These are phyloP conservation scores for Vaccinium macrocarpon DNA, from an alignment of 148 eudicot species.

Conservation along the genomic window DNA sequence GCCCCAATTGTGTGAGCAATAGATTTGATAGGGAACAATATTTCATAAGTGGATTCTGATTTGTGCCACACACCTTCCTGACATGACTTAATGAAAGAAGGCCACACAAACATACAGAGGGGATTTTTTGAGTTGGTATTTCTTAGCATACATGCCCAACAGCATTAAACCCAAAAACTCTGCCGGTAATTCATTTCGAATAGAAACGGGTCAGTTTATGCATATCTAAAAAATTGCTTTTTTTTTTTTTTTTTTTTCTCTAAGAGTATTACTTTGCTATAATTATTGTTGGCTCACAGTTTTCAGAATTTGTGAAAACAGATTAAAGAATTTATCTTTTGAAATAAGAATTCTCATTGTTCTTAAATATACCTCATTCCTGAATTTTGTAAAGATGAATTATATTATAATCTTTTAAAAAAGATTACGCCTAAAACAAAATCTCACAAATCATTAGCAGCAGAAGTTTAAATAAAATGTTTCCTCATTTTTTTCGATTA, in stretches of 20 bases:
- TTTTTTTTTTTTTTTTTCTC: no score
- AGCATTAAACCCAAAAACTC: no score
- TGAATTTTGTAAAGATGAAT: not conserved
- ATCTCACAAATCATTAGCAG: not conserved
- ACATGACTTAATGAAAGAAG: conserved; percentile 2
- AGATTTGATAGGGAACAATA: not conserved
- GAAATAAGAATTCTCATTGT: not conserved
- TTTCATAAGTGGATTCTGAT: conserved; percentile 14
- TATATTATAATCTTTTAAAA: no score
- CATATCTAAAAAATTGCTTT: no score
- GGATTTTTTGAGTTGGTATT: not conserved
- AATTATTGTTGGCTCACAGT: no score
- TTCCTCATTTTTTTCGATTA: no score
- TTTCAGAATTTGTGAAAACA: no score
- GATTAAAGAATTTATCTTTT: no score
- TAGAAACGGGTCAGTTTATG: no score
- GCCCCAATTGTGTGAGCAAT: not conserved
- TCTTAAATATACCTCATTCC: not conserved
- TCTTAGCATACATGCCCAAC: not conserved
- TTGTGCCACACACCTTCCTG: not conserved
- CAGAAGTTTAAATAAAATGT: not conserved
- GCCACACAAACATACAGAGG: not conserved
- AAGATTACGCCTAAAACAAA: no score
- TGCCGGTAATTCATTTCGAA: no score
- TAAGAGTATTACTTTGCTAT: no score